phyloP scores from a whole-genome alignment of 1,284 basidiomycete genomes.

The Marasmius oreades region DNA sequence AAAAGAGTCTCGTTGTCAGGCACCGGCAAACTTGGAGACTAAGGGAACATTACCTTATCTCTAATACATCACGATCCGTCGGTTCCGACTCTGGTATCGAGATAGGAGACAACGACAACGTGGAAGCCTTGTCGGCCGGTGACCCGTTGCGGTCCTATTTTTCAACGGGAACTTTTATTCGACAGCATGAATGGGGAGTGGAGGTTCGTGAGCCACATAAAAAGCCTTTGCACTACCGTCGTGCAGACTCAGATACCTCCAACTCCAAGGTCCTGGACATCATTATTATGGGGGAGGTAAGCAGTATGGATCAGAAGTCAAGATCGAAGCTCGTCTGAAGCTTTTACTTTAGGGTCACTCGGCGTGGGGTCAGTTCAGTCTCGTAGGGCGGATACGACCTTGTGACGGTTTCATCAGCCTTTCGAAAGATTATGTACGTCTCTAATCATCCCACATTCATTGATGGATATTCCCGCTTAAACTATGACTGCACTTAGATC shows the following conservation, averaged over 20 bases:
- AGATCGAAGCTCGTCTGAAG: no score
- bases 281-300: conserved; percentile 68
- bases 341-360: conserved; percentile 61
- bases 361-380: conserved; percentile 74
- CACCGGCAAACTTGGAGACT: conserved; percentile 79
- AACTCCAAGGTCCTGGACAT: conserved; percentile 47
- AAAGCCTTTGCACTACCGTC: conserved; percentile 39
- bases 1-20: conserved; percentile 55
- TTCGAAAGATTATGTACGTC: conserved; percentile 71
- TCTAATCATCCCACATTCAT: not conserved
- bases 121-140: conserved; percentile 38
- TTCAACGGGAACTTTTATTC: conserved; percentile 42
- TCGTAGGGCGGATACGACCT: conserved; percentile 65
- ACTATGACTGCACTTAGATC: conserved; percentile 33
- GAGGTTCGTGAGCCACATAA: conserved; percentile 37
- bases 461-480: not conserved
- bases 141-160: conserved; percentile 52
- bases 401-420: conserved; percentile 69
- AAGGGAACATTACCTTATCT: conserved; percentile 61
- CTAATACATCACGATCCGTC: conserved; percentile 22
- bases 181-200: conserved; percentile 39
- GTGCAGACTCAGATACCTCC: conserved; percentile 12
- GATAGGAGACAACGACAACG: conserved; percentile 21
- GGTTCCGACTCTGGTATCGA: conserved; percentile 31
- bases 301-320: no score